Evolutionary conservation across 768 basidiomycete species (phyloP), one percentile per base, ranked within the genome.

Genomic region (Hygrophoropsis aurantiaca): DNA sequence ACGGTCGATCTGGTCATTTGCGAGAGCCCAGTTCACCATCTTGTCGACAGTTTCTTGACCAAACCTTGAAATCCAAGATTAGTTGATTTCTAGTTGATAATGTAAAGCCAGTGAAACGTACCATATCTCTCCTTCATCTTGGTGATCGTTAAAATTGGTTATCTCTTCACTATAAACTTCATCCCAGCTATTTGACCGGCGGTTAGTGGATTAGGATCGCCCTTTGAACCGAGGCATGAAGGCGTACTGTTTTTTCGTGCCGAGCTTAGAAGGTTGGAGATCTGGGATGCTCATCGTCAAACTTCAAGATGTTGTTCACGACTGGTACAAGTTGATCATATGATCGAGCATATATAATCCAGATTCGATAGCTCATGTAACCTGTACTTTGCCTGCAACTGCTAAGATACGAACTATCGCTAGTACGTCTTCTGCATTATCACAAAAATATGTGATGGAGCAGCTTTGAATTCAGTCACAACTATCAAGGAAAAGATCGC

Each of bases 101-200:
- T 39, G 26, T 26, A 13, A 21, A 13, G 3, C 19, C 2, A 20
- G 20, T 30, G 27, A 30, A 11, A 62, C 78, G 45, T 52, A 89
- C 90, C 90, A 93, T 20, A 90, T 73, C 65, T 93, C 90, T 27
- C 90, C 90, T 63, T 90, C 88, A 58, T 92, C 88, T 16, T 86
- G 84, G 24, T 82, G 80, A 42, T 90, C 90, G 24, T 80, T 69
- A 51, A 90, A 92, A 57, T 87, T 87, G 30, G 60, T 62, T 25
- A 91, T 66, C 58, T 93, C 90, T 34, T 75, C 72, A 32, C 81
- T 70, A 63, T 92, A 93, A 7, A 87, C 82, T 35, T 71, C 56
- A 58, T 92, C 87, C 90, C 90, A 92, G 62, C 89, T 91, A 53
- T 26, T 37, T 23, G 19, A 19, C n/a, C 36, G 23, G 23, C 37